These are phyloP conservation scores for Sclerotinia subarctica DNA, from an alignment of 2,329 filamentous ascomycete species.

Conservation along the genomic window DNA sequence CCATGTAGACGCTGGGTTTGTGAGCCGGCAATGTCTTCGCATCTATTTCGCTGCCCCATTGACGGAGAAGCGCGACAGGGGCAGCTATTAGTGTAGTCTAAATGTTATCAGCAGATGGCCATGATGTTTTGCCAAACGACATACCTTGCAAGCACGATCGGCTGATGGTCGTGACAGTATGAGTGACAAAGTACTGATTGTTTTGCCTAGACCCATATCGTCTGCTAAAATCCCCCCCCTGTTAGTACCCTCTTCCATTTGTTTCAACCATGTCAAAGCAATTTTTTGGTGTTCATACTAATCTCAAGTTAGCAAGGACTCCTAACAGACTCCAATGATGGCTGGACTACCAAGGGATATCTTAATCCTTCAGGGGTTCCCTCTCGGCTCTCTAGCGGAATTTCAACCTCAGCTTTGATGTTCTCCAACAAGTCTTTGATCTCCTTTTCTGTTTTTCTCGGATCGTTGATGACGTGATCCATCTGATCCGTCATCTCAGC, in stretches of 20 bases:
- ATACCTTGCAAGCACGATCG: conserved; percentile 42
- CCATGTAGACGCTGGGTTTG: conserved; percentile 62
- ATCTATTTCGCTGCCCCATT: conserved; percentile 80
- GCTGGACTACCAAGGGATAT: conserved; percentile 49
- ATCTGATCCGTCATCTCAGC: conserved; percentile 29
- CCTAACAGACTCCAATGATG: not conserved
- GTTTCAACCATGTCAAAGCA: conserved; percentile 72
- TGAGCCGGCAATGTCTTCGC: conserved; percentile 61
- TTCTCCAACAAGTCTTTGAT: conserved; percentile 68
- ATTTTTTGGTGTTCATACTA: conserved; percentile 77
- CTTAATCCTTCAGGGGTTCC: conserved; percentile 67
- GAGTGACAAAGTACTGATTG: conserved; percentile 76
- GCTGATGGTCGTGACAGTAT: conserved; percentile 54
- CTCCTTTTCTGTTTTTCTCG: conserved; percentile 58
- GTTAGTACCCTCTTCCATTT: conserved; percentile 66
- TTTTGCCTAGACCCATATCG: conserved; percentile 83
- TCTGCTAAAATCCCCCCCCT: conserved; percentile 77
- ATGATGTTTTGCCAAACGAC: conserved; percentile 1
- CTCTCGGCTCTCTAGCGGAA: conserved; percentile 59
- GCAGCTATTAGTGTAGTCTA: conserved; percentile 80
- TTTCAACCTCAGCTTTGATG: conserved; percentile 68
- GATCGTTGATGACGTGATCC: conserved; percentile 42
- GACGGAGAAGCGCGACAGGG: conserved; percentile 73
- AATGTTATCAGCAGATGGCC: conserved; percentile 20
- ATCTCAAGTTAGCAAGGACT: conserved; percentile 22